Evolutionary conservation across 2,329 filamentous ascomycete species (phyloP), one percentile per base, ranked within the genome.

Genomic region (Fusarium sulawesiense): DNA sequence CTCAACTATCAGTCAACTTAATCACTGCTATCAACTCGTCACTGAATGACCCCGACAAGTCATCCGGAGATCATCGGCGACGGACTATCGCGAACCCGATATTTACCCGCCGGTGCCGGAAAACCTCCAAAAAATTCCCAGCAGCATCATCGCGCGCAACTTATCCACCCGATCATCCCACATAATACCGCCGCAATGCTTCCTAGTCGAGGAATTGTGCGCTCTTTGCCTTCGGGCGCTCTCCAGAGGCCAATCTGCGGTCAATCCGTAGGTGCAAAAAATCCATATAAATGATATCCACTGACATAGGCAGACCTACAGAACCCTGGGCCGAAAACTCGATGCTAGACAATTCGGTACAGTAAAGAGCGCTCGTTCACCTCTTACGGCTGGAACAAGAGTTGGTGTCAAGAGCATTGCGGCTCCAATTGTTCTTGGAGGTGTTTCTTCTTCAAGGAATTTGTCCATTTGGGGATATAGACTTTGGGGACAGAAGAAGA

Each of bases 201-300:
- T 75, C 81, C 82, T 60, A 83, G 82, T 67, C 81, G 82, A 81
- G 82, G 81, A 75, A 77, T 82, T 73, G 76, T 79, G 72, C 79
- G 80, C 69, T 79, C 80, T 56, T 66, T 82, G 59, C 77, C 80
- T 67, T 78, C 79, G 44, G 69, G 72, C 66, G 73, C 75, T 56
- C 49, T 75, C 42, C 76, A 76, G 66, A 78, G 76, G 70, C 77
- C 76, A 56, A 47, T 77, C 29, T 71, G 71, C 18, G 72, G 64
- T 57, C 76, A 75, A 75, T 70, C 73, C 23, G 78, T 81, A 75
- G 32, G 77, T 64, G 16, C 32, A 18, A 6, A 18, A 18, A 34
- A 34, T 20, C 11, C 34, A 8, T 29, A 20, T 20, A 3, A 70
- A 64, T 63, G 37, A 9, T 21, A 32, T 5, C 2, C 5, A 54